Base-by-base conservation (phyloP, 345 rosid genomes). In the Pseudoturritis turrita region DNA sequence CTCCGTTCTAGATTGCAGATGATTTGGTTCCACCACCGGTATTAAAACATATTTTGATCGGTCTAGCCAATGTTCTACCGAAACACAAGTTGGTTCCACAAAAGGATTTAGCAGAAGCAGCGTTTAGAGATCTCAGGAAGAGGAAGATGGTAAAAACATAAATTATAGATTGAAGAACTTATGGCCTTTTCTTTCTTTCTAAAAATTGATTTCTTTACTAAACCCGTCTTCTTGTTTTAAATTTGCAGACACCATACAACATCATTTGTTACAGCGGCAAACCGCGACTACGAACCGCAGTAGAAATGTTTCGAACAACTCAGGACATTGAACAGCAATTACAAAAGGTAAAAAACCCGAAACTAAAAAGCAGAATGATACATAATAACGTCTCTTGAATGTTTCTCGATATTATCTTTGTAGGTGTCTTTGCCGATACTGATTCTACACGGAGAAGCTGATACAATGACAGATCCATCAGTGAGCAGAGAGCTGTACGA, bases 371-470 rank as follows among this genome's bases (percentile, higher is more conserved):
- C 5, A 51, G 15, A 37, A 28, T 6, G 66, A 62, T 59, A 37
- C 37, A 37, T 55, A 11, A 12, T 5, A 2, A 56, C 13, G 45
- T 9, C 37, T 33, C 37, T 33, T 33, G 37, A 33, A 2, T 17
- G 29, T 47, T 41, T 63, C 25, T 31, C 65, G 41, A 12, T 57
- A 22, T 6, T 36, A 45, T 52, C 0, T 45, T 46, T 52, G 66
- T 70, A 95, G 99, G 88, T 92, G 59, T 86, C 96, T 29, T 73
- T 95, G 62, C 97, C 99, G 2, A 59, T 95, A 41, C 72, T 92
- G 77, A 85, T 92, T 41, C 77, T 95, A 47, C 99, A 95, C 15
- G 99, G 99, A 25, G 98, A 89, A 76, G 82, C 83, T 25, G 99
- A 95, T 60, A 66, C 33, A 6, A 87, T 95, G 49, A 95, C 99